Evolutionary conservation across 2,329 filamentous ascomycete genomes (phyloP), one percentile per base, ranked within the genome.

Genomic region (Coleophoma crateriformis): DNA sequence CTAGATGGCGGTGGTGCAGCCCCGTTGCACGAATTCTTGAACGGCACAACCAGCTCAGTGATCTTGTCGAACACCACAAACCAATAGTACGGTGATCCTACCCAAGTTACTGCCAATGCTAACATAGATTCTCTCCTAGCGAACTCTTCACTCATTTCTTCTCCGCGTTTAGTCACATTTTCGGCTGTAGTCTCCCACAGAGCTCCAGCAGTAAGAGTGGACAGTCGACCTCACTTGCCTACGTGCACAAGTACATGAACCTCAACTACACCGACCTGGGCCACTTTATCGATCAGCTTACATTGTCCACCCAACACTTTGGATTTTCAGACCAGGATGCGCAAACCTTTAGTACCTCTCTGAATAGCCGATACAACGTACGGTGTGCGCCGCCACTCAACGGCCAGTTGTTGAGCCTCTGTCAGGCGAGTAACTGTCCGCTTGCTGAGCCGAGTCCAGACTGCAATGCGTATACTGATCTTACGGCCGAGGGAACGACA

Each of bases 201-300:
- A 49, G 55, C 3, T 52, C 58, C 50, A 46, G 19, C n/a, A 15
- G 50, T 14, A 2, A 2, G 19, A 49, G 50, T 2, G 56, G 57
- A 32, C 54, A 50, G 4, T 45, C 48, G 20, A 52, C 57, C 17
- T 57, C 47, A 45, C 58, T 56, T 14, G 61, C 64, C 27, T 66
- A 65, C 49, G 62, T 64, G 4, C 64, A 67, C 56, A 65, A 66
- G 40, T 67, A 56, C 49, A 67, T 67, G 64, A 54, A 64, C 45
- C 53, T 67, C 19, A 59, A 65, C 46, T 48, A 58, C 19, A 59
- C 56, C 1, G 53, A 66, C 20, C 50, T 65, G 7, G 61, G 57
- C 6, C 61, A 67, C 43, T 66, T 67, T 49, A 64, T 67, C 47
- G 49, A 61, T 8, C 63, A 67, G 40, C 54, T 67, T 37, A 59